Percentiles rank a stretch among this genome's conserved stretches.
Evolutionary conservation across 345 rosid genomes (phyloP).

Genomic region (Bruguiera sexangula): DNA sequence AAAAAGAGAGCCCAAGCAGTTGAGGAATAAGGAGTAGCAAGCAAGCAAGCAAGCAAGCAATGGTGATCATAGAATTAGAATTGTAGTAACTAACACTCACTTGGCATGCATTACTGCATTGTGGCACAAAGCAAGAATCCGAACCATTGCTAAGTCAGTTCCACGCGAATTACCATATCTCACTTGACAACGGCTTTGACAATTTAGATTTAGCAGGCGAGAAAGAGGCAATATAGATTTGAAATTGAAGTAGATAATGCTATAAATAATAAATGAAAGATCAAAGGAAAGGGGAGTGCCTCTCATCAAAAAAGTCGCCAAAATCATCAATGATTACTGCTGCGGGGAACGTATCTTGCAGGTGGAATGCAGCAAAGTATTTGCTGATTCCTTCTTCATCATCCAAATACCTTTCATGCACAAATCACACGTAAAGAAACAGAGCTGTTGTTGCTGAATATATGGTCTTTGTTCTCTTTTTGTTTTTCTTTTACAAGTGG

Average conservation of each 20-base stretch:
- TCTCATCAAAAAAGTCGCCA: slow-evolving; percentile 60
- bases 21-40: not conserved
- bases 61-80: not conserved
- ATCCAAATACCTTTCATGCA: slow-evolving; percentile 58
- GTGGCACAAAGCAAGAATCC: slow-evolving; percentile 69
- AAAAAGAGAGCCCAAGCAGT: too few relatives aligned
- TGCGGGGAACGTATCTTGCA: slow-evolving; percentile 44
- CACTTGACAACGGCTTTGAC: slow-evolving; percentile 48
- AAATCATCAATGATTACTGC: slow-evolving; percentile 76
- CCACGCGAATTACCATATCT: slow-evolving; percentile 62
- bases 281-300: slow-evolving; percentile 25
- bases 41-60: not conserved
- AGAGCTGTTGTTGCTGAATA: too few relatives aligned
- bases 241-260: not conserved
- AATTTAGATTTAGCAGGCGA: not conserved
- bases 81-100: slow-evolving; percentile 34
- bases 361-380: slow-evolving; percentile 88
- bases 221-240: not conserved
- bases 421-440: not conserved
- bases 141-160: slow-evolving; percentile 75
- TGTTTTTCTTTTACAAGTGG: too few relatives aligned
- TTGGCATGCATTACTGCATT: slow-evolving; percentile 60
- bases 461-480: too few relatives aligned
- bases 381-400: slow-evolving; percentile 71
- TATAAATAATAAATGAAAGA: not conserved